Base-by-base conservation (phyloP, 371 early-diverging fungal species). In the Mucor indicus region DNA sequence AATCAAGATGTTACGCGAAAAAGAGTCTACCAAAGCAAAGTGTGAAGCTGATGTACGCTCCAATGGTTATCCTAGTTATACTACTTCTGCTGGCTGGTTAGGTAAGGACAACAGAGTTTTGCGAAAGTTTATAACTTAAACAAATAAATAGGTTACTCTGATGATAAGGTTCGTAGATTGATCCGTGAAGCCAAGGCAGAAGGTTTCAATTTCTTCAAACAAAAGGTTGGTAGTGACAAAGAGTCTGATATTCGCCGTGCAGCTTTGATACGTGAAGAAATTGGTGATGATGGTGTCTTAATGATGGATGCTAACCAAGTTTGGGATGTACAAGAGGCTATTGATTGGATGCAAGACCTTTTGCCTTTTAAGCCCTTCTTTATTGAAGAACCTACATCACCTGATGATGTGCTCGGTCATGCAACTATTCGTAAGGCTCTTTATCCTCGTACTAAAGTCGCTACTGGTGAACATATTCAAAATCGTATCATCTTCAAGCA, bases 291-390 rank as follows among this genome's bases (percentile, higher is more conserved):
- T 5, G 57, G 68, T 40, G 60, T 65, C 1, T 52, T 78, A 38
- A 76, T 78, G 77, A 76, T 78, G 72, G 79, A 78, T 47, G 79
- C 79, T 22, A 78, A 78, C 55, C 79, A 78, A 45, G 75, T 78
- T 19, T 78, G 79, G 35, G 79, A 74, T 44, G 79, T 78, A 5
- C 48, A 71, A 31, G 71, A 78, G 38, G 79, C 79, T 31, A 74
- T 78, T 50, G 64, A 58, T 22, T 75, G 76, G 76, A 78, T 78
- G 77, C 58, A 76, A 39, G 67, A 65, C 13, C 56, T 78, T 20
- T 54, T 78, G 42, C 59, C 64, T 15, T 78, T 64, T 60, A 78
- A 74, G 24, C 79, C 79, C 13, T 55, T 67, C 15, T 78, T 75
- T 31, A 78, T 78, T 47, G 79, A 78, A 49, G 76, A 76, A 30